A percentile compares a stretch with the other conserved stretches of the same genome.
These are phyloP conservation scores for Sphaerulina vaccinii DNA, from an alignment of 2,329 filamentous ascomycete species.

Conservation along the genomic window DNA sequence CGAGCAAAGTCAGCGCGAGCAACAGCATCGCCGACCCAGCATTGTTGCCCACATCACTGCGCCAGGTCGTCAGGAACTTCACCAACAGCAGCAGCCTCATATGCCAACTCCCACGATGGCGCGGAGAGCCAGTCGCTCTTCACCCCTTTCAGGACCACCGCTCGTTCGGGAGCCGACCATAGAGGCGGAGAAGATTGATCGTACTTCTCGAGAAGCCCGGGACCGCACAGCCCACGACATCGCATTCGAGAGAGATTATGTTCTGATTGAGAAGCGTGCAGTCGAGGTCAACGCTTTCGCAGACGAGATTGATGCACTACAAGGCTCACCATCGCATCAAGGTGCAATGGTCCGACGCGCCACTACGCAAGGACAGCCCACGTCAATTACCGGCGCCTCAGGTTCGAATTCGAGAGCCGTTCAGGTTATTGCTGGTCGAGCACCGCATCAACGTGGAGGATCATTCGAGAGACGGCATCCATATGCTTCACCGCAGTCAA, in stretches of 20 bases:
- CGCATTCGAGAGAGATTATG: constrained; percentile 89
- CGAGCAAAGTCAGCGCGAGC: constrained; percentile 46
- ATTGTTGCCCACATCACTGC: constrained; percentile 48
- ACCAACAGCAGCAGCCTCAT: constrained; percentile 30
- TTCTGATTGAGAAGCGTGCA: constrained; percentile 89
- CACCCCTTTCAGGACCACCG: constrained; percentile 42
- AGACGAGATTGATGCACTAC: constrained; percentile 81
- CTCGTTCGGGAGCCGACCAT: constrained; percentile 47
- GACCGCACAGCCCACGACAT: constrained; percentile 79
- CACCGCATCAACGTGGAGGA: constrained; percentile 69
- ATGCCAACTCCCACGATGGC: constrained; percentile 46
- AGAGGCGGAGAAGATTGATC: constrained; percentile 23
- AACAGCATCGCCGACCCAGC: constrained; percentile 44
- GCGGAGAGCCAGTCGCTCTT: constrained; percentile 58
- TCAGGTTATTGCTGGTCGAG: constrained; percentile 68
- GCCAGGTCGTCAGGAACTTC: constrained; percentile 42
- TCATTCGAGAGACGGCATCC: constrained; percentile 82
- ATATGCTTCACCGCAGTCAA: constrained; percentile 64
- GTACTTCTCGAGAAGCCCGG: constrained; percentile 46
- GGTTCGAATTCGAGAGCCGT: constrained; percentile 70
- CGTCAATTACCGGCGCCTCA: constrained; percentile 67
- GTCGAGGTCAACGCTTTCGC: constrained; percentile 97
- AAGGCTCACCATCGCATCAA: constrained; percentile 51
- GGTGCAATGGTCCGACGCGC: constrained; percentile 70
- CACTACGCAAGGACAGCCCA: constrained; percentile 72